Base-by-base conservation (phyloP, 2,329 filamentous ascomycete species). In the Cadophora gregata region DNA sequence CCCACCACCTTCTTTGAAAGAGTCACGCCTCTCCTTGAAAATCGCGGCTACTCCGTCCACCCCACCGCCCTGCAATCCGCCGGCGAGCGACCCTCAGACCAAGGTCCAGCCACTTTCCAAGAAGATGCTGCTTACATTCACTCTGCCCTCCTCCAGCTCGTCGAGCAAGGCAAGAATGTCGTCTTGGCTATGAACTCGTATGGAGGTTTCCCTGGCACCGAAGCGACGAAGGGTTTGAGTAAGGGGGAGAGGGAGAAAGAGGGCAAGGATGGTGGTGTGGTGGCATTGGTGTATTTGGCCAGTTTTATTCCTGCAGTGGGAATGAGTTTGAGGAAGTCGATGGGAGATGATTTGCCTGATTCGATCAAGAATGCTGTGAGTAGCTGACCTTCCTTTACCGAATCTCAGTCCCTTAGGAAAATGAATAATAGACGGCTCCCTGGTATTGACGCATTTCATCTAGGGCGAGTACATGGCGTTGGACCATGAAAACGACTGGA, bases 251-350 rank as follows among this genome's bases (percentile, higher is more conserved):
- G 80, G 27, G 69, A 74, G 64, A 69, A 70, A n/a, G 64, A 73
- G n/a, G 80, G 80, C 0, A 76, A 79, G 68, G 77, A 75, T 61
- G 80, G 80, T 0, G 80, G 81, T 0, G 70, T 82, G 29, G 56
- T 69, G 24, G 56, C 45, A 3, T 38, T 71, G 25, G 69, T 65
- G 9, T 71, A 71, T 62, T 19, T 69, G 14, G 67, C 67, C 3
- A 38, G 47, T 45, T 53, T 68, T 42, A 27, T 71, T 19, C 58
- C 53, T 19, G 10, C 19, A 0, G 56, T 66, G 9, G 67, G 67
- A 2, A 12, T 16, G 24, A 64, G 64, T 55, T n/a, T 67, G 42
- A 60, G 16, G 5, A 36, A 7, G 16, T 19, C 27, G 9, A 51
- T 64, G 58, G 67, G 61, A 6, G 59, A 67, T 3, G 24, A 60